Percentiles rank a stretch among this genome's conserved stretches.
These are phyloP conservation scores for Cucumis cinereus DNA, from an alignment of 306 rosid genomes.

Conservation along the genomic window DNA sequence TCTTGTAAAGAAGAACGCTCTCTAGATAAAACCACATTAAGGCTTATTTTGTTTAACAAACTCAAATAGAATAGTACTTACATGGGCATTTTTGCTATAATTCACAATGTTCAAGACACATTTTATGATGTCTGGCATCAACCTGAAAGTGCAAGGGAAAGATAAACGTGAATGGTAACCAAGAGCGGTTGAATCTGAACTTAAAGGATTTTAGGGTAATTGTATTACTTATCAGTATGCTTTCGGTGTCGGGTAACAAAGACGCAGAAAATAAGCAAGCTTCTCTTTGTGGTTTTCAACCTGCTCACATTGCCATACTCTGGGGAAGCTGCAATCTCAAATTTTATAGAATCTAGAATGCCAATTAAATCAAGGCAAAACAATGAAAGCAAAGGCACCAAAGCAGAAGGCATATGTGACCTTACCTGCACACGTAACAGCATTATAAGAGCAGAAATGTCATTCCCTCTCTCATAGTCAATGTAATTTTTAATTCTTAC, in stretches of 20 bases:
- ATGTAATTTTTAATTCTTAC: background rate
- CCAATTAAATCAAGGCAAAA: conserved; percentile 49
- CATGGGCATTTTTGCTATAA: conserved; percentile 40
- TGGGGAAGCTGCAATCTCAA: conserved; percentile 21
- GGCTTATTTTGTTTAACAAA: background rate
- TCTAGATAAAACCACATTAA: background rate
- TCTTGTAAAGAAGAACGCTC: background rate
- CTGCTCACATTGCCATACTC: conserved; percentile 41
- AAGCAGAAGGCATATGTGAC: conserved; percentile 71
- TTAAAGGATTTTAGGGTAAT: background rate
- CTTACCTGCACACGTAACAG: conserved; percentile 42
- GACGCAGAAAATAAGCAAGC: conserved; percentile 53
- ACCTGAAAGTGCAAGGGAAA: conserved; percentile 40
- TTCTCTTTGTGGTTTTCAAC: conserved; percentile 73
- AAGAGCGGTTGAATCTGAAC: conserved; percentile 8
- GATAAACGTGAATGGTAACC: conserved; percentile 11
- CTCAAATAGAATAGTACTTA: conserved; percentile 27
- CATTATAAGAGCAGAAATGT: conserved; percentile 4
- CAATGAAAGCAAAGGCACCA: conserved; percentile 47
- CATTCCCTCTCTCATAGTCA: background rate
- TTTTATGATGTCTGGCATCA: conserved; percentile 66
- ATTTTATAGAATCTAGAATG: conserved; percentile 53
- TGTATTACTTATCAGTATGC: conserved; percentile 65
- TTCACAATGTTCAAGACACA: conserved; percentile 52
- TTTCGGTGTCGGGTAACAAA: conserved; percentile 77